Evolutionary conservation across 169 alveolate species (phyloP).

Genomic region (Plasmodium relictum): DNA sequence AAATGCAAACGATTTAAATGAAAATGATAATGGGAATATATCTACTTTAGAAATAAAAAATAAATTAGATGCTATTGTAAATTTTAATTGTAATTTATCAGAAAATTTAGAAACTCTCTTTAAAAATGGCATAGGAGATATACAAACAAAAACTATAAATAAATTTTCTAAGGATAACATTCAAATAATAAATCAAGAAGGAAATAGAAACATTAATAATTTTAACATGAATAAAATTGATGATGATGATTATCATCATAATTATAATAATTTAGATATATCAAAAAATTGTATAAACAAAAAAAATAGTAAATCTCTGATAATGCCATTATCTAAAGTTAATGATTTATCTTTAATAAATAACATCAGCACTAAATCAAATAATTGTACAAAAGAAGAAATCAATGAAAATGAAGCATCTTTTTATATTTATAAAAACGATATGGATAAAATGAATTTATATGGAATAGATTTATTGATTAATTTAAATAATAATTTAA

Average conservation of each 20-base stretch:
- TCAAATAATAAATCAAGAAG: neutral
- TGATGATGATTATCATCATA: neutral
- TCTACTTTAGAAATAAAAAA: constrained; percentile 41
- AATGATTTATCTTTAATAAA: constrained; percentile 60
- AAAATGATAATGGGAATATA: constrained; percentile 2
- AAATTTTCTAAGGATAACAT: neutral
- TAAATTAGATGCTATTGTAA: constrained; percentile 43
- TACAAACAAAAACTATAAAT: constrained; percentile 3
- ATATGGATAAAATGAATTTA: constrained; percentile 41
- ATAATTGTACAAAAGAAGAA: constrained; percentile 24
- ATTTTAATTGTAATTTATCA: constrained; percentile 56
- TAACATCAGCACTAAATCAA: constrained; percentile 37
- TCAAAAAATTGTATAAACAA: constrained; percentile 10
- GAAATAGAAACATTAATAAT: neutral
- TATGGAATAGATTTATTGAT: constrained; percentile 55
- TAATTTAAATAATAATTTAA: constrained; percentile 34
- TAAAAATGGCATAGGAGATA: constrained; percentile 14
- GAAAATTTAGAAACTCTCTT: constrained; percentile 60
- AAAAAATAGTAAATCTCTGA: constrained; percentile 20
- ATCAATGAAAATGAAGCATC: constrained; percentile 19
- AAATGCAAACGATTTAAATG: neutral
- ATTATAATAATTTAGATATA: constrained; percentile 15
- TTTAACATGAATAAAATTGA: neutral
- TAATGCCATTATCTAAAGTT: constrained; percentile 43
- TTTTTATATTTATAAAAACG: constrained; percentile 50